Percentiles rank a stretch among this genome's conserved stretches.
Conservation (phyloP, 345 rosid species). For the Fremontodendron californicum region DNA sequence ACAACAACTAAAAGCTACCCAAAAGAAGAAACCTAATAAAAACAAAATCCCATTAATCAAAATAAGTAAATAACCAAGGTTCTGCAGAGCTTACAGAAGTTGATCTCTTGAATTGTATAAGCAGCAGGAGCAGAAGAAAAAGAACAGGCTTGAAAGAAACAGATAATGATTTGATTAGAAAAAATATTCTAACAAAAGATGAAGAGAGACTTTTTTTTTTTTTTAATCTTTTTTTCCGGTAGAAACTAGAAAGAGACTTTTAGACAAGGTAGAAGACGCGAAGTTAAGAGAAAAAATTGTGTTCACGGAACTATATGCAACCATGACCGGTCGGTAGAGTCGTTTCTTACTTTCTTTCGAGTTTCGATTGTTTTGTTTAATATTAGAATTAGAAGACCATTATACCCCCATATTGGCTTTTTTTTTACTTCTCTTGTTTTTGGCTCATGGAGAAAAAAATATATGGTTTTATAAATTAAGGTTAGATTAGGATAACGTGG, state of each 20-base stretch:
- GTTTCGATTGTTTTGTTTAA: not conserved
- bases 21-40: not conserved
- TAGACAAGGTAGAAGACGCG: not conserved
- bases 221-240: not conserved
- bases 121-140: not conserved
- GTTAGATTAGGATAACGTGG: not conserved
- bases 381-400: slow-evolving; percentile 6
- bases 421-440: too few relatives aligned
- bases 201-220: not conserved
- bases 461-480: too few relatives aligned
- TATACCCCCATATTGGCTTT: not conserved
- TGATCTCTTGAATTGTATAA: slow-evolving; percentile 4
- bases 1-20: not conserved
- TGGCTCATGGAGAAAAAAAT: not conserved
- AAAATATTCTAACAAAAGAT: not conserved
- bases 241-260: slow-evolving; percentile 1
- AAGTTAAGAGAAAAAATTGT: not conserved
- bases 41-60: not conserved
- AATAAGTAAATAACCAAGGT: not conserved
- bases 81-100: slow-evolving; percentile 1
- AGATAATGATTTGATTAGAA: not conserved
- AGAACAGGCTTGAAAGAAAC: not conserved
- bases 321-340: slow-evolving; percentile 36
- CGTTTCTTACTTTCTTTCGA: not conserved
- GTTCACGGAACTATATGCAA: not conserved